These are phyloP conservation scores for Wickerhamiella lipophila DNA, from an alignment of 805 yeast genomes.

Conservation along the genomic window DNA sequence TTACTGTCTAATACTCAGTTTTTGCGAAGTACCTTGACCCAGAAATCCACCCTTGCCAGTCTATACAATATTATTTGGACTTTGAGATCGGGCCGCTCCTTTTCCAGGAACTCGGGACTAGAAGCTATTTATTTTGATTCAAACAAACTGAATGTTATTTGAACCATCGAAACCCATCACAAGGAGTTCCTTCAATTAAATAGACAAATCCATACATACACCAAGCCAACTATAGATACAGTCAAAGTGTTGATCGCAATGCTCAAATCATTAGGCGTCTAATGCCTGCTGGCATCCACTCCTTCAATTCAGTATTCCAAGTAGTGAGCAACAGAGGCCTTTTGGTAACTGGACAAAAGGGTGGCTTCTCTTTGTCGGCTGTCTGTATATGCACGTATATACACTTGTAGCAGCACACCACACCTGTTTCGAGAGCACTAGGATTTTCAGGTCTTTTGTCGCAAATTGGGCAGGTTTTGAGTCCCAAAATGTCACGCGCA, in stretches of 20 bases:
- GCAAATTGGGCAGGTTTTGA: slow-evolving; percentile 55
- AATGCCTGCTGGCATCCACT: slow-evolving; percentile 65
- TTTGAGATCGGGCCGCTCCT: slow-evolving; percentile 9
- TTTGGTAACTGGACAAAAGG: slow-evolving; percentile 77
- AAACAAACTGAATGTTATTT: slow-evolving; percentile 12
- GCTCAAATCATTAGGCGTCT: slow-evolving; percentile 44
- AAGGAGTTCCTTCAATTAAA: background rate
- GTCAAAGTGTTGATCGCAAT: too few relatives aligned
- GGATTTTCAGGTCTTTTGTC: slow-evolving; percentile 46
- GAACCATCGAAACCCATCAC: background rate
- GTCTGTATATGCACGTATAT: slow-evolving; percentile 51
- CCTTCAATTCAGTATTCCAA: slow-evolving; percentile 47
- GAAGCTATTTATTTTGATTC: slow-evolving; percentile 13
- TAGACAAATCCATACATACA: too few relatives aligned
- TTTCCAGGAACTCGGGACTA: slow-evolving; percentile 11
- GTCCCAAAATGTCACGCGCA: slow-evolving; percentile 17
- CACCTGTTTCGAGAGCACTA: slow-evolving; percentile 82
- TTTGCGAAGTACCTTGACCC: background rate
- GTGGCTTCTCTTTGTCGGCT: slow-evolving; percentile 38
- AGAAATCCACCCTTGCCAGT: background rate
- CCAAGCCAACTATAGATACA: background rate
- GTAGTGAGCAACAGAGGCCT: slow-evolving; percentile 44
- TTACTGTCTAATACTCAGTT: background rate
- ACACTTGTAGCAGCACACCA: slow-evolving; percentile 80
- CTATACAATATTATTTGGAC: slow-evolving; percentile 7